Conservation (phyloP, 805 yeast genomes). For the Komagataella pastoris region DNA sequence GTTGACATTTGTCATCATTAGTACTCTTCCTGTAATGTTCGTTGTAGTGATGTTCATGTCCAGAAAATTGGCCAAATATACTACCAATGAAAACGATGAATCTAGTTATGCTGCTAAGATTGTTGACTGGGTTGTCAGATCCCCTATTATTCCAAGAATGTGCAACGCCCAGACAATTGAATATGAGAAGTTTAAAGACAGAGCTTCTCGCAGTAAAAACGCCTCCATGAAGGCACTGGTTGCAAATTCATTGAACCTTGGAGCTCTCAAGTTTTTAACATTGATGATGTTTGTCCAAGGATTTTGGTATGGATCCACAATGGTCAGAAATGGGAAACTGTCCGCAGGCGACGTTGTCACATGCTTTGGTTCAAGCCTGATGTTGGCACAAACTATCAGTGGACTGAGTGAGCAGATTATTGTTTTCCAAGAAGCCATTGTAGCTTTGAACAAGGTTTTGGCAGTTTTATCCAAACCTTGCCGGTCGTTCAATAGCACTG, state of each 20-base stretch:
- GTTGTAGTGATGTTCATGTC: conserved; percentile 36
- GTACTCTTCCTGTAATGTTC: conserved; percentile 58
- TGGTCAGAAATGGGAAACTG: conserved; percentile 39
- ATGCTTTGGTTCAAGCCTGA: conserved; percentile 70
- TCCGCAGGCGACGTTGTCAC: conserved; percentile 59
- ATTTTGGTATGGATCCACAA: conserved; percentile 77
- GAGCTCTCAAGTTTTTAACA: conserved; percentile 40
- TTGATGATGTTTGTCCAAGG: conserved; percentile 80
- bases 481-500: background rate
- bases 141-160: conserved; percentile 46
- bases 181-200: conserved; percentile 21
- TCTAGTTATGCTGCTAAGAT: conserved; percentile 45
- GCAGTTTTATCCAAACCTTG: conserved; percentile 17
- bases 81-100: conserved; percentile 41
- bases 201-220: conserved; percentile 17
- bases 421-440: conserved; percentile 56
- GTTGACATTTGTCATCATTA: conserved; percentile 64
- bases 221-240: conserved; percentile 31
- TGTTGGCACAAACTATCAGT: conserved; percentile 50
- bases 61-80: conserved; percentile 30
- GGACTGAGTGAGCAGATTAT: conserved; percentile 43
- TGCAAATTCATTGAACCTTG: conserved; percentile 40
- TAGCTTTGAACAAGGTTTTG: conserved; percentile 43
- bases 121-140: conserved; percentile 57
- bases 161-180: conserved; percentile 48